These are phyloP conservation scores for Ophiobolus disseminans DNA, from an alignment of 2,329 filamentous ascomycete species.

Conservation along the genomic window DNA sequence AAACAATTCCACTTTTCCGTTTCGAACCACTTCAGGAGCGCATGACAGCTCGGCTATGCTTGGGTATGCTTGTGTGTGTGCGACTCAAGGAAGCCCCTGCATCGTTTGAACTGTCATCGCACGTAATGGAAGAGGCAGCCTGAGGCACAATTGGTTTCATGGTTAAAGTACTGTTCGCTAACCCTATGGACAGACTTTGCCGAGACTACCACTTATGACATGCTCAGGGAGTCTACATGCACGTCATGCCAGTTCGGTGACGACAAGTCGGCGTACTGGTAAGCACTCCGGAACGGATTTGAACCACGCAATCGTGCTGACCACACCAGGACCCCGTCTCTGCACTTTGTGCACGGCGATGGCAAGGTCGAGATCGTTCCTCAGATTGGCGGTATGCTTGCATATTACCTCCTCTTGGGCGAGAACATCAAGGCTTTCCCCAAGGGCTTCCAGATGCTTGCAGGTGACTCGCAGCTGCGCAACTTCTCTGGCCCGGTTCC, in stretches of 20 bases:
- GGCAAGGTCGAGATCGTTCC: slow-evolving; percentile 71
- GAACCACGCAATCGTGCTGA: not conserved
- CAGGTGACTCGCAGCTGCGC: slow-evolving; percentile 67
- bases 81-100: slow-evolving; percentile 2
- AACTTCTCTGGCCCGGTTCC: slow-evolving; percentile 65
- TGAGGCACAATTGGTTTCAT: slow-evolving; percentile 30
- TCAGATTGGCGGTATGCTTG: slow-evolving; percentile 57
- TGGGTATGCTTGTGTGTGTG: not conserved
- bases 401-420: slow-evolving; percentile 81
- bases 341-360: slow-evolving; percentile 72
- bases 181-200: slow-evolving; percentile 58
- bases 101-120: slow-evolving; percentile 3
- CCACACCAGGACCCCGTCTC: slow-evolving; percentile 60
- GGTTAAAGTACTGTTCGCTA: slow-evolving; percentile 21
- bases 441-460: slow-evolving; percentile 72
- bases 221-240: slow-evolving; percentile 69
- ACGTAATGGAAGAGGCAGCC: not conserved
- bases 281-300: slow-evolving; percentile 1
- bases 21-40: slow-evolving; percentile 51
- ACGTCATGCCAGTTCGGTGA: slow-evolving; percentile 66
- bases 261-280: slow-evolving; percentile 53
- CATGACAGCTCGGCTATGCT: slow-evolving; percentile 11
- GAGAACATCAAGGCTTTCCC: slow-evolving; percentile 76
- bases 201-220: slow-evolving; percentile 66
- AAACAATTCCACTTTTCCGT: slow-evolving; percentile 45